Evolutionary conservation across 805 yeast species (phyloP).

Genomic region (Sugiyamaella mastotermitis): DNA sequence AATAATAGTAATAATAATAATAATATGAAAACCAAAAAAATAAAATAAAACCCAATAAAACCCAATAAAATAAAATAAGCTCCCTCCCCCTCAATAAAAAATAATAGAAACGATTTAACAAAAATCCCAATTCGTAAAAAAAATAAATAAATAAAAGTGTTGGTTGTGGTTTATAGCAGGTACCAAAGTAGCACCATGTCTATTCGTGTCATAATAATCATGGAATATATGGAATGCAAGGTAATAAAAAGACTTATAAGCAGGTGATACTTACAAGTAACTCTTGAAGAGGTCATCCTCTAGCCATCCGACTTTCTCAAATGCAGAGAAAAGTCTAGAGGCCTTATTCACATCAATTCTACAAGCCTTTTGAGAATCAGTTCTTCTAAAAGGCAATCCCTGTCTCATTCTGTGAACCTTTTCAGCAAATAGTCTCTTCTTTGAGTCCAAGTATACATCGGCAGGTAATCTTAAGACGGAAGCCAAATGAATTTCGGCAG

Average conservation of each 20-base stretch:
- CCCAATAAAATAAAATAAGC: neutral
- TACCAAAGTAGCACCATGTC: neutral
- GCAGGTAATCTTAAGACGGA: constrained; percentile 86
- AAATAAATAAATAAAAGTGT: neutral
- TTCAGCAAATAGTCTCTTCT: constrained; percentile 81
- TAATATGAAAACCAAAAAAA: constrained; percentile 4
- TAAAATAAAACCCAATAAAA: constrained; percentile 1
- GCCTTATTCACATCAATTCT: constrained; percentile 96
- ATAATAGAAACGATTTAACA: neutral
- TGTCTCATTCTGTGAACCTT: constrained; percentile 69
- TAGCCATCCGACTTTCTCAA: constrained; percentile 88
- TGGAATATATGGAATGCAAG: neutral
- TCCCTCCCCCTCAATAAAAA: neutral
- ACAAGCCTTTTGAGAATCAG: constrained; percentile 97
- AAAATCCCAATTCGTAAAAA: neutral
- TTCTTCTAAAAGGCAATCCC: constrained; percentile 82
- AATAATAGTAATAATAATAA: constrained; percentile 5
- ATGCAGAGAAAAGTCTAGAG: constrained; percentile 82
- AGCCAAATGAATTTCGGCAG: constrained; percentile 84
- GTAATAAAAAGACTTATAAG: neutral
- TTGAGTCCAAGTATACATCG: constrained; percentile 68
- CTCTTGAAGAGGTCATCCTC: constrained; percentile 62
- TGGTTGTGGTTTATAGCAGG: neutral
- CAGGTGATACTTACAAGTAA: constrained; percentile 30
- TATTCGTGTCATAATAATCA: neutral